Percentiles rank a stretch among this genome's conserved stretches.
phyloP scores from a whole-genome alignment of 2,329 filamentous ascomycete genomes.

The Penicillium sp. region DNA sequence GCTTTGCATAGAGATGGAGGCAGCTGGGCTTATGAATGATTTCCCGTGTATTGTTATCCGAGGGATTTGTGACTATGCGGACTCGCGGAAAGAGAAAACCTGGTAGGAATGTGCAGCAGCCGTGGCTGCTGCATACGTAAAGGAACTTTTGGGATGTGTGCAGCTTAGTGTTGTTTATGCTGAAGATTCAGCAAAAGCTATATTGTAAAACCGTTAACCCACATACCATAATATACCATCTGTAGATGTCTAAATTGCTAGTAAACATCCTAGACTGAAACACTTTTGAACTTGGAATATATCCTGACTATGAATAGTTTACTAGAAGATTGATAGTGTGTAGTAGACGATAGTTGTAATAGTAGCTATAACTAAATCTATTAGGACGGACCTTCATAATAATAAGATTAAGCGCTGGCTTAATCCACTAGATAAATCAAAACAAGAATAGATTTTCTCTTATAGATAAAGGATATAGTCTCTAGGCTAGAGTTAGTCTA shows the following conservation, averaged over 20 bases:
- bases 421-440: constrained; percentile 24
- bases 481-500: constrained; percentile 6
- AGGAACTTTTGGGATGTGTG: constrained; percentile 14
- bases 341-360: constrained; percentile 6
- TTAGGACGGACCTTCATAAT: not conserved
- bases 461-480: constrained; percentile 9
- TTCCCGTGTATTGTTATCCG: constrained; percentile 22
- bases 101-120: constrained; percentile 21
- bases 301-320: constrained; percentile 8
- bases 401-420: constrained; percentile 12
- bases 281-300: not conserved
- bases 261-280: not conserved
- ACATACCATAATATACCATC: not conserved
- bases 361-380: constrained; percentile 5
- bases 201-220: not conserved
- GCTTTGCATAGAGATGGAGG: constrained; percentile 23
- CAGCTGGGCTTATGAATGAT: constrained; percentile 18
- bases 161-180: constrained; percentile 2
- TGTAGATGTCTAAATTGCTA: no score
- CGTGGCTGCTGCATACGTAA: constrained; percentile 19
- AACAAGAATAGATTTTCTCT: constrained; percentile 6
- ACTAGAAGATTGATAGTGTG: constrained; percentile 3
- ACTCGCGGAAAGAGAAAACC: constrained; percentile 22
- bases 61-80: constrained; percentile 24
- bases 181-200: not conserved